phyloP scores from a whole-genome alignment of 1,284 basidiomycete genomes.

The Veloboletus limbatus region DNA sequence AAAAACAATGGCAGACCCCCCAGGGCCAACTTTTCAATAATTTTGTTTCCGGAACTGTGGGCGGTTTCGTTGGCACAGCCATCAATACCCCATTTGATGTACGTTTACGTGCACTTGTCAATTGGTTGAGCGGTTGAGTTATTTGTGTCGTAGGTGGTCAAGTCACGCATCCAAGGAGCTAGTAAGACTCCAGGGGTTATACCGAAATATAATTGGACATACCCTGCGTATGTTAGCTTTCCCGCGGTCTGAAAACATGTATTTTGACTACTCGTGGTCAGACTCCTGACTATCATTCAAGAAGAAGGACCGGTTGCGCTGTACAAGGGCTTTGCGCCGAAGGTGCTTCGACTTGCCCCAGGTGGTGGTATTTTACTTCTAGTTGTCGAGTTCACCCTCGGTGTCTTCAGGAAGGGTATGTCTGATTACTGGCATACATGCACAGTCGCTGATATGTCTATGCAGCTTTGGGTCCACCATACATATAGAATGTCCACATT shows the following conservation, averaged over 20 bases:
- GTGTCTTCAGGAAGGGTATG: conserved; percentile 70
- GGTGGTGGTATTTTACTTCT: conserved; percentile 94
- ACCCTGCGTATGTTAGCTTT: conserved; percentile 56
- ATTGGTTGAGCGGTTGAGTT: neutral
- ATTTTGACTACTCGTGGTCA: conserved; percentile 20
- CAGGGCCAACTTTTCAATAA: conserved; percentile 84
- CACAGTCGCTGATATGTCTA: neutral
- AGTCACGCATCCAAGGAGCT: conserved; percentile 89
- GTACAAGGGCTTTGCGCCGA: conserved; percentile 93
- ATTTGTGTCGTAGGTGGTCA: conserved; percentile 63
- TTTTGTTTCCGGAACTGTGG: conserved; percentile 86
- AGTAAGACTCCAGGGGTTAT: conserved; percentile 61
- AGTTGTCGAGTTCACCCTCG: conserved; percentile 83
- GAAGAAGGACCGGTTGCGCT: conserved; percentile 89
- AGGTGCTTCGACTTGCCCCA: conserved; percentile 85
- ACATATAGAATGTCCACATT: conserved; percentile 25
- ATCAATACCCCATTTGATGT: conserved; percentile 79
- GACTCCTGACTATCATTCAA: conserved; percentile 74
- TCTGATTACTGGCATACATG: conserved; percentile 8
- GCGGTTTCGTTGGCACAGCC: conserved; percentile 86
- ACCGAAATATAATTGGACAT: conserved; percentile 93
- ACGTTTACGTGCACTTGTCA: conserved; percentile 21
- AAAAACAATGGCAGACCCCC: conserved; percentile 47
- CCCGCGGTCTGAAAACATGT: neutral
- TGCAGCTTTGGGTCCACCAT: conserved; percentile 35